phyloP scores from a whole-genome alignment of 2,329 filamentous ascomycete species.

The Exophiala phaeomuriformis region DNA sequence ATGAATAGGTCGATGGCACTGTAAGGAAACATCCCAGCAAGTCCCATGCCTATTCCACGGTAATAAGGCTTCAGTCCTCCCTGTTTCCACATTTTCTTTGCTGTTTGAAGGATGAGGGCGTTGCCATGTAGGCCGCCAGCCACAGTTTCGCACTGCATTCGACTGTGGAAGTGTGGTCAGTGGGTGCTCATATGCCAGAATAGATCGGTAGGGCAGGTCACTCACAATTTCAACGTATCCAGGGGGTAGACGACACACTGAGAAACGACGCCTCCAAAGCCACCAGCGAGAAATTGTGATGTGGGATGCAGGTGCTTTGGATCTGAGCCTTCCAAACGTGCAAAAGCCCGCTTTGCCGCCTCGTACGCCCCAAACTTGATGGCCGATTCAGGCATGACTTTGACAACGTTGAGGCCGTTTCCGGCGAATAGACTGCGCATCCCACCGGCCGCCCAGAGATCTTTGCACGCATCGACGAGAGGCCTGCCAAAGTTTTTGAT shows the following conservation, averaged over 20 bases:
- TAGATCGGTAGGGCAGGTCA: constrained; percentile 6
- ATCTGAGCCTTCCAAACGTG: constrained; percentile 77
- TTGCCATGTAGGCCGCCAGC: constrained; percentile 77
- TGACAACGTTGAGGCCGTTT: constrained; percentile 91
- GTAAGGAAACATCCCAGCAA: constrained; percentile 96
- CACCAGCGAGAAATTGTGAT: constrained; percentile 86
- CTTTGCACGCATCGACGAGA: constrained; percentile 63
- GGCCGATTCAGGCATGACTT: constrained; percentile 97
- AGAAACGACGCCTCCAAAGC: constrained; percentile 85
- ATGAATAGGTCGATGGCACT: constrained; percentile 93
- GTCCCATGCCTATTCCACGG: constrained; percentile 84
- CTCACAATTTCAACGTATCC: constrained; percentile 59
- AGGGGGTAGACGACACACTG: constrained; percentile 89
- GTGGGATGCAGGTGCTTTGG: constrained; percentile 68
- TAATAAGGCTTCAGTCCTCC: constrained; percentile 74
- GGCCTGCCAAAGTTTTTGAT: constrained; percentile 61
- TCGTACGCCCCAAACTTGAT: constrained; percentile 98
- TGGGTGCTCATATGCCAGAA: no score
- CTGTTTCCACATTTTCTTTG: constrained; percentile 74
- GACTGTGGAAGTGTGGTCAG: constrained; percentile 37
- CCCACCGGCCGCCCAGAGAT: constrained; percentile 79
- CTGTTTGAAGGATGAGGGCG: constrained; percentile 71
- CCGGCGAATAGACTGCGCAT: constrained; percentile 87
- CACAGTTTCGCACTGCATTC: constrained; percentile 92
- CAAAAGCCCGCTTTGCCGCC: constrained; percentile 81